Evolutionary conservation across 2,329 filamentous ascomycete species (phyloP), one percentile per base, ranked within the genome.

Genomic region (Nectriaceae sp.): DNA sequence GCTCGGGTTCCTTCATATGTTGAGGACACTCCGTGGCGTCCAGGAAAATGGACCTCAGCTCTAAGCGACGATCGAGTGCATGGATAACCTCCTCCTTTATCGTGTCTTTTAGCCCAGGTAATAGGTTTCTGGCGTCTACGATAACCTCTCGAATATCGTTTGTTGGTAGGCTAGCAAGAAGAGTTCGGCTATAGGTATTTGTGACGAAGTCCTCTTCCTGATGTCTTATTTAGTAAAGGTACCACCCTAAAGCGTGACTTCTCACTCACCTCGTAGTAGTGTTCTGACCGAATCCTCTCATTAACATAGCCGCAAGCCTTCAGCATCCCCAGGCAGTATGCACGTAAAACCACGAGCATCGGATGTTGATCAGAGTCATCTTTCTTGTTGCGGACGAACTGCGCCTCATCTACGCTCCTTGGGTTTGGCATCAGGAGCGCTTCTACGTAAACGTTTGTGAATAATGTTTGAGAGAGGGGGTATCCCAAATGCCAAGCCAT

Each of bases 401-500:
- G 76, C 11, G 86, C 86, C 29, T 90, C 79, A 3, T 84, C 73
- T 21, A 95, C 72, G 4, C 69, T 79, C 29, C 71, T 74, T 4
- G 89, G 86, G 22, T 80, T 77, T 1, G 89, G 86, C 72, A 85
- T 88, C 50, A 96, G 74, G 15, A 99, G 76, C 41, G 84, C 84
- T 61, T 97, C 92, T 47, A 97, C 82, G 67, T 99, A 94, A 26
- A 96, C 78, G 44, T 90, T 96, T 4, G 92, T 97, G 66, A 97
- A 91, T 2, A 99, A 74, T 0, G 94, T 97, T 67, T 97, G 94
- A 2, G 93, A 95, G 8, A 99, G 80, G 2, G 94, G 91, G 64
- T 96, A 92, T n/a, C 95, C 94, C 60, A 90, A 84, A 66, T 97
- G 91, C 92, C 95, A 99, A 53, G 91, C 90, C 83, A 96, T 95